Percentiles rank a stretch among this genome's conserved stretches.
Evolutionary conservation across 176 grass and related monocot genomes (phyloP).

Genomic region (Pontederia crassipes): DNA sequence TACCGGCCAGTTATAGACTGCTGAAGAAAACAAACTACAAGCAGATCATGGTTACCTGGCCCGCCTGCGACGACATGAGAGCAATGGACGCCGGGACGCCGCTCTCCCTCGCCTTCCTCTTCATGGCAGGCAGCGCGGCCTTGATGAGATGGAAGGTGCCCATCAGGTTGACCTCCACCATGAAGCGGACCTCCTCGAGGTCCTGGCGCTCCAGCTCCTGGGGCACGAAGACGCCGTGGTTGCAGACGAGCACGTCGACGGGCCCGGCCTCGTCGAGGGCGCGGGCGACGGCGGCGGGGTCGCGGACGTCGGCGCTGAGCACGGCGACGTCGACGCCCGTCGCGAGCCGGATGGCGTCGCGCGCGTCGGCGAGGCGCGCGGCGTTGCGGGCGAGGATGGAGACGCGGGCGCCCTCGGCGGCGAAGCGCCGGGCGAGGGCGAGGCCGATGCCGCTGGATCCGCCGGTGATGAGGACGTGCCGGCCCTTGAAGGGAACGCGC

Average conservation of each 20-base stretch:
- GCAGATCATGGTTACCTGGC: slow-evolving; percentile 37
- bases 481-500: slow-evolving; percentile 44
- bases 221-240: slow-evolving; percentile 77
- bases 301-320: slow-evolving; percentile 51
- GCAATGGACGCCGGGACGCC: slow-evolving; percentile 49
- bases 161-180: slow-evolving; percentile 86
- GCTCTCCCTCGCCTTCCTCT: slow-evolving; percentile 34
- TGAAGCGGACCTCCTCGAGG: slow-evolving; percentile 56
- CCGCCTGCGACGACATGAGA: slow-evolving; percentile 83
- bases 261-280: slow-evolving; percentile 41
- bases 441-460: slow-evolving; percentile 84
- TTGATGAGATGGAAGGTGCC: slow-evolving; percentile 56
- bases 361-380: slow-evolving; percentile 40
- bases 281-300: slow-evolving; percentile 35
- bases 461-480: slow-evolving; percentile 72
- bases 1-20: no score
- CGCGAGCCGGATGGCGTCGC: slow-evolving; percentile 37
- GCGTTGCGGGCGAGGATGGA: slow-evolving; percentile 69
- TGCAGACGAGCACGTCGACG: slow-evolving; percentile 70
- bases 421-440: slow-evolving; percentile 51
- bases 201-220: slow-evolving; percentile 71
- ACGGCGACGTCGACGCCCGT: slow-evolving; percentile 33
- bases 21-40: no score
- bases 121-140: slow-evolving; percentile 68
- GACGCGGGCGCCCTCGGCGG: slow-evolving; percentile 61